These are phyloP conservation scores for Rhynchospora tenuis DNA, from an alignment of 176 grass and related monocot species.

Conservation along the genomic window DNA sequence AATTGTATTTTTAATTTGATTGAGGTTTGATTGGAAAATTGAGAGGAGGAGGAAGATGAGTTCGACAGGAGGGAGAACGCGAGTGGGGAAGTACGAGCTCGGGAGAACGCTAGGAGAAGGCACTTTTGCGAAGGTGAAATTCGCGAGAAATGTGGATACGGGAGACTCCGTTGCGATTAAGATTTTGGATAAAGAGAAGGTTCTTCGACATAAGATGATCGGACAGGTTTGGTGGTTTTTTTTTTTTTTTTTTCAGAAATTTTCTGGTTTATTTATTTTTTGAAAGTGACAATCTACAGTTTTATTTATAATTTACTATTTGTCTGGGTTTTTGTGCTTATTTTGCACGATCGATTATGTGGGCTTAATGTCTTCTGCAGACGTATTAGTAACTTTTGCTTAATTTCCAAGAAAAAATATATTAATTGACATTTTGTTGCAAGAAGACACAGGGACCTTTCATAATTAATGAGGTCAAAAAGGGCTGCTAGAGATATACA, in stretches of 20 bases:
- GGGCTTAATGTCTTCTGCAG: neutral
- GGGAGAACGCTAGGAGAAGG: constrained; percentile 86
- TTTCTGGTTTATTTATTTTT: neutral
- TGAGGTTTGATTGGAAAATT: neutral
- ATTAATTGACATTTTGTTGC: neutral
- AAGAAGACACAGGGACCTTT: neutral
- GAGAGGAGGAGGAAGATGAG: constrained; percentile 41
- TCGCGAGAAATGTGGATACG: constrained; percentile 77
- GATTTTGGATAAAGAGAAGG: constrained; percentile 97
- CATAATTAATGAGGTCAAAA: neutral
- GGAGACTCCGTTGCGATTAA: constrained; percentile 87
- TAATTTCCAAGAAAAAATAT: neutral
- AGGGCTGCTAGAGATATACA: neutral
- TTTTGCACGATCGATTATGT: neutral
- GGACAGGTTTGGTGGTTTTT: constrained; percentile 47
- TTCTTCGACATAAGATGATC: constrained; percentile 95
- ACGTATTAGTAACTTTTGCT: neutral
- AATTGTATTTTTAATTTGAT: neutral
- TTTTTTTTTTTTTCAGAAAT: neutral
- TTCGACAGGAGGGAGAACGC: constrained; percentile 37
- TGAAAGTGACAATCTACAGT: neutral
- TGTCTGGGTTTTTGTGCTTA: neutral
- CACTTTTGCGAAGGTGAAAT: constrained; percentile 98
- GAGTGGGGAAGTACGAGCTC: constrained; percentile 92
- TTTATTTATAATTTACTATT: neutral